Base-by-base conservation (phyloP, 805 yeast genomes). In the Cyberlindnera bimundalis region DNA sequence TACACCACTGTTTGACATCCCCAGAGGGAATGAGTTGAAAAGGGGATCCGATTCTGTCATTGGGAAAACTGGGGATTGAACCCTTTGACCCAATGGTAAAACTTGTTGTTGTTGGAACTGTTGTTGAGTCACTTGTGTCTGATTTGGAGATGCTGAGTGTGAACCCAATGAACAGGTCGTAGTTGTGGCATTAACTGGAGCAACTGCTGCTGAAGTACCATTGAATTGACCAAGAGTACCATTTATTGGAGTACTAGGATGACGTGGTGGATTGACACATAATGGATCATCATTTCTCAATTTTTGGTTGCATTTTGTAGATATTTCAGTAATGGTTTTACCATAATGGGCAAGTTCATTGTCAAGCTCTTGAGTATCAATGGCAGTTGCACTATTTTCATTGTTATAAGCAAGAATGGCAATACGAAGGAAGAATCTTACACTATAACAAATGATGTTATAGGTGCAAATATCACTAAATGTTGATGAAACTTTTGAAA, bases 361-460 rank as follows among this genome's bases (percentile, higher is more conserved):
- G 15, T 41, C 38, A 21, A 43, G 13, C 7, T 17, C 4, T 17
- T 10, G 17, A 15, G 36, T 29, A 11, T 42, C 45, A 21, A 39
- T 37, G 27, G 7, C 20, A n/a, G 33, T 21, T 1, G 38, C 32
- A 8, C 28, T 12, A 19, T 34, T 35, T n/a, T 33, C 44, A 5
- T 24, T 35, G 34, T 56, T 56, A 20, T 47, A 44, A 1, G 49
- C 49, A 7, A 53, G n/a, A 10, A 53, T 40, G 2, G 55, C 51
- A 27, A 56, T 37, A 17, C 51, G 46, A 16, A 50, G 21, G 33
- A 55, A 55, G 37, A 46, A 44, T 33, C 53, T 47, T 15, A 54
- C 39, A 16, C 43, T 29, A 16, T 29, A 44, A 14, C 51, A 42
- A 9, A 44, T 23, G 14, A 48, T 34, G 20, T 43, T 35, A 17